Conservation (phyloP, 257 asterid species). For the Solanum bulbocastanum region DNA sequence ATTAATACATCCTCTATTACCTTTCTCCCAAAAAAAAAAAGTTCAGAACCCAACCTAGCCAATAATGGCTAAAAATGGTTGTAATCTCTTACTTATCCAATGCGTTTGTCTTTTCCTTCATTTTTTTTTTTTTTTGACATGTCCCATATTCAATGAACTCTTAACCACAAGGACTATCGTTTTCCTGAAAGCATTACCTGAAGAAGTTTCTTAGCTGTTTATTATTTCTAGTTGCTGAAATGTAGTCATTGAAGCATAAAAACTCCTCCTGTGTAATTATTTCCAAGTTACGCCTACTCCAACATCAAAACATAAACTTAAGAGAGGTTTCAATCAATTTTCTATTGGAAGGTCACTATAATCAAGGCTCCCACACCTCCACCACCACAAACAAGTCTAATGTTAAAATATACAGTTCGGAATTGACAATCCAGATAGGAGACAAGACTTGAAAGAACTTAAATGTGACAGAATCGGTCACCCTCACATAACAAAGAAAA, state of each 20-base stretch:
- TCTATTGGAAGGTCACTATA: background rate
- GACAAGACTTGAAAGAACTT: background rate
- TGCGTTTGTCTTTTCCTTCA: background rate
- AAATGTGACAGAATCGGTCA: background rate
- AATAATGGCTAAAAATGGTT: background rate
- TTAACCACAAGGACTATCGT: background rate
- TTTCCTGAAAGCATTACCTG: background rate
- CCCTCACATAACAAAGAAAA: background rate
- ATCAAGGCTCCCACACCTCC: background rate
- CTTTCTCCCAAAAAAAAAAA: background rate
- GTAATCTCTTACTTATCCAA: background rate
- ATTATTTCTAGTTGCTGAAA: background rate
- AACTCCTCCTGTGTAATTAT: background rate
- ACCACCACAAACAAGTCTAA: background rate
- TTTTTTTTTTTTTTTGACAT: background rate
- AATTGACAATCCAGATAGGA: background rate
- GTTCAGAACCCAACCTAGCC: background rate
- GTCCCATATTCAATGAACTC: background rate
- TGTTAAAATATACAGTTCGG: background rate
- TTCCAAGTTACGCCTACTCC: background rate
- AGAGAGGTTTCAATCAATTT: background rate
- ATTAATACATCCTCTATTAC: background rate
- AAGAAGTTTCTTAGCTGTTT: background rate
- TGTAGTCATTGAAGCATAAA: background rate
- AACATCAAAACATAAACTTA: background rate